Conservation (phyloP, 2,329 filamentous ascomycete species). For the Penicillium sp. region DNA sequence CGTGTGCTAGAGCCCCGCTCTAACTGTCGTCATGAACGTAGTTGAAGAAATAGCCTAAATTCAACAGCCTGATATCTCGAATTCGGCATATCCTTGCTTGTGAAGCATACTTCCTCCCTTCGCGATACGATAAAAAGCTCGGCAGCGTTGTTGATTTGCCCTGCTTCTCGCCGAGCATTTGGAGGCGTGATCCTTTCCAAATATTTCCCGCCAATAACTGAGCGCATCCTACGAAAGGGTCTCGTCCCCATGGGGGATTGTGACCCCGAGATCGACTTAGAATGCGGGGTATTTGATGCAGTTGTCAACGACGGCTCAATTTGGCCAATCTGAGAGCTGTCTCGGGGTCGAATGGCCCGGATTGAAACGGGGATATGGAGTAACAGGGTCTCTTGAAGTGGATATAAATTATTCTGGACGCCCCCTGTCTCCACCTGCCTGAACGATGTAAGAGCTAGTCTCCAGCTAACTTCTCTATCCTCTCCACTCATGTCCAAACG, state of each 20-base stretch:
- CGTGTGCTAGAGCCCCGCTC: no score
- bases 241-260: background rate
- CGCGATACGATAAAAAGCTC: background rate
- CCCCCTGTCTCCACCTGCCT: background rate
- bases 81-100: background rate
- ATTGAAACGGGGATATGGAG: background rate
- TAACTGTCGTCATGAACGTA: background rate
- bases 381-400: background rate
- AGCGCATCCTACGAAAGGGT: background rate
- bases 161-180: no score
- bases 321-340: background rate
- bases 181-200: background rate
- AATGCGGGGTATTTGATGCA: background rate
- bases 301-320: background rate
- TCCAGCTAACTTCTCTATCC: background rate
- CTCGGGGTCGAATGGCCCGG: background rate
- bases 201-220: background rate
- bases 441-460: background rate
- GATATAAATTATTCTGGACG: background rate
- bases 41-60: background rate
- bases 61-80: background rate
- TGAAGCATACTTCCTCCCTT: background rate
- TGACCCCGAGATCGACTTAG: background rate
- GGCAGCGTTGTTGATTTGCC: background rate
- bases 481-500: background rate